Conservation (phyloP, 805 yeast species). For the Nakazawaea ambrosiae region DNA sequence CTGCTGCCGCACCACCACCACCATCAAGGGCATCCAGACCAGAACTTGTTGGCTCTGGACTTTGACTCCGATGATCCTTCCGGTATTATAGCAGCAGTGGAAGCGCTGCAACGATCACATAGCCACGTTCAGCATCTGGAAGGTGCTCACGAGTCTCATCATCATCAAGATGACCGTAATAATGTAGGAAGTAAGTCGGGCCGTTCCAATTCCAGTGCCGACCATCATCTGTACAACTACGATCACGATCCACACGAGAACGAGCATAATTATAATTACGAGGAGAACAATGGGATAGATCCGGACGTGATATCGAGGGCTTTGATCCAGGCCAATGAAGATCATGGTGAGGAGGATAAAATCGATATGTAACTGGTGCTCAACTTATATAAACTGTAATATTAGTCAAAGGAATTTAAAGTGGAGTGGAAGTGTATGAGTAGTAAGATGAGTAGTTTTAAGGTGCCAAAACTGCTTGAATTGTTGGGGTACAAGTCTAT, state of each 20-base stretch:
- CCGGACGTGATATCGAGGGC: constrained; percentile 65
- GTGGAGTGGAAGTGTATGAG: too few relatives aligned
- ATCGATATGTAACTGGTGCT: too few relatives aligned
- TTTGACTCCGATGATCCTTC: constrained; percentile 30
- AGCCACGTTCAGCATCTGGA: not conserved
- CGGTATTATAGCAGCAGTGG: constrained; percentile 52
- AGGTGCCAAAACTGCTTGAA: too few relatives aligned
- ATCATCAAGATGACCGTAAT: not conserved
- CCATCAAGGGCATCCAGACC: constrained; percentile 1
- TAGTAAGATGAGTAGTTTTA: too few relatives aligned
- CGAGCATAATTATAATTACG: constrained; percentile 3
- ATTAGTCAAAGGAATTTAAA: not conserved
- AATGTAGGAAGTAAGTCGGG: not conserved
- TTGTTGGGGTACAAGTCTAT: too few relatives aligned
- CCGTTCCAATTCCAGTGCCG: constrained; percentile 3
- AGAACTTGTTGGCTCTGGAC: constrained; percentile 27
- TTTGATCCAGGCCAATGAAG: constrained; percentile 51
- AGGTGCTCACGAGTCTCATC: not conserved
- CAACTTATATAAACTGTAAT: not conserved
- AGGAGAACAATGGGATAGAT: constrained; percentile 40
- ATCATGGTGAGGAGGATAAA: constrained; percentile 14
- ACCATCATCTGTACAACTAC: constrained; percentile 5
- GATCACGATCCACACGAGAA: too few relatives aligned
- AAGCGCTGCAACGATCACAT: constrained; percentile 40
- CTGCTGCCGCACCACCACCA: constrained; percentile 5